Base-by-base conservation (phyloP, 768 basidiomycete genomes). In the Lactarius hatsudake region DNA sequence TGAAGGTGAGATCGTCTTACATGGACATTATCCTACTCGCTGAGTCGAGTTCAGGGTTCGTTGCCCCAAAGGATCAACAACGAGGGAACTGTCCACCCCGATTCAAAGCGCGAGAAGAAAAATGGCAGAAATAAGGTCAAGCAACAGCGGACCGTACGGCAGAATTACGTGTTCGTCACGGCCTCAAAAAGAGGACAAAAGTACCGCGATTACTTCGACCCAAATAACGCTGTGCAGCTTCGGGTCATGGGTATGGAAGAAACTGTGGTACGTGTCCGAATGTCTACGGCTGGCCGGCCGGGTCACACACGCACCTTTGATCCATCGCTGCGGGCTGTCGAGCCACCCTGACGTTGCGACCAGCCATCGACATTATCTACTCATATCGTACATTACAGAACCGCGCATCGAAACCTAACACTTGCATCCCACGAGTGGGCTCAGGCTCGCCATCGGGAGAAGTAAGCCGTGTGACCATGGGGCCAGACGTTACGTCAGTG, bases 151-250 rank as follows among this genome's bases (percentile, higher is more conserved):
- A 69, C 85, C 28, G 85, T 87, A 65, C 87, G 85, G 71, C 73
- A 81, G 26, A 81, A 78, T 73, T 91, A 86, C 68, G 74, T 81
- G 15, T 90, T 91, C 75, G 82, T 88, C 64, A 76, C 74, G 45
- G 74, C 80, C 12, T 80, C 81, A 43, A 78, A 81, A 58, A 75
- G 76, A 53, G 80, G 79, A 12, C 67, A 77, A 54, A 80, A 76
- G 62, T 93, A 91, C 74, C 72, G 76, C 42, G 84, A 91, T 72
- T 91, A 92, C 72, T 93, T 93, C 77, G 80, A 85, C 65, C 86
- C 88, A 42, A 80, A 84, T 64, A 79, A 79, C 9, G 79, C 82
- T 30, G 81, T 84, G 43, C 90, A 91, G 77, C 84, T 78, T 71
- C 81, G 79, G 32, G 74, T 91, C 62, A 75, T 92, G 48, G 87